These are phyloP conservation scores for Lentinula detonsa DNA, from an alignment of 768 basidiomycete species.

Conservation along the genomic window DNA sequence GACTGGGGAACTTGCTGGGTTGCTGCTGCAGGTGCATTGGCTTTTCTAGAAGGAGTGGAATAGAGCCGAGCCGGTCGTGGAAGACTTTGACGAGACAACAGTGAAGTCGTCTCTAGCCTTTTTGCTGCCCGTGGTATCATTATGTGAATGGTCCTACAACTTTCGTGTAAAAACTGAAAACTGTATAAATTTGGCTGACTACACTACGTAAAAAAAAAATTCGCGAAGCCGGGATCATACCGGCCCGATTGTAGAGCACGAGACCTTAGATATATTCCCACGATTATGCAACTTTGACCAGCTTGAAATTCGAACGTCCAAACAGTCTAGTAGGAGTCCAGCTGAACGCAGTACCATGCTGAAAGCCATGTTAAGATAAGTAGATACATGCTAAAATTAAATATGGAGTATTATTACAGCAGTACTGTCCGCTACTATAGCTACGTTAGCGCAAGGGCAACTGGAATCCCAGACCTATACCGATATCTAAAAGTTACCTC, in stretches of 20 bases:
- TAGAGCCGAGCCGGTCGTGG: constrained; percentile 67
- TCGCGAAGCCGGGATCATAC: not conserved
- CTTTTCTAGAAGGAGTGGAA: constrained; percentile 56
- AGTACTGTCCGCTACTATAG: no score
- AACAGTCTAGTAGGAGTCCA: no score
- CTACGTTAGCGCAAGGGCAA: no score
- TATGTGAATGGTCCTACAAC: not conserved
- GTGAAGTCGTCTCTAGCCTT: constrained; percentile 36
- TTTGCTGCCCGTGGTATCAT: constrained; percentile 37
- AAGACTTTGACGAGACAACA: constrained; percentile 63
- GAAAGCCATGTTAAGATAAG: no score
- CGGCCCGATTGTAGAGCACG: not conserved
- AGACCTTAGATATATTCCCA: not conserved
- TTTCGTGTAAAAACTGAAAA: not conserved
- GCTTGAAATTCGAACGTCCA: no score
- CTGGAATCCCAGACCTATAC: no score
- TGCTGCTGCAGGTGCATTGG: constrained; percentile 48
- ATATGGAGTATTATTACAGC: not conserved
- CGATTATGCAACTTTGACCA: no score
- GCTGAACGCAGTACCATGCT: no score
- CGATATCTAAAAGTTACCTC: no score
- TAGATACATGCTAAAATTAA: not conserved
- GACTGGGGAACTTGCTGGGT: constrained; percentile 28
- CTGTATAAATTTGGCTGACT: no score
- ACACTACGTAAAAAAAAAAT: not conserved